Percentiles rank a stretch among this genome's conserved stretches.
These are phyloP conservation scores for Carex scoparia DNA, from an alignment of 176 grass and related monocot species.

Conservation along the genomic window DNA sequence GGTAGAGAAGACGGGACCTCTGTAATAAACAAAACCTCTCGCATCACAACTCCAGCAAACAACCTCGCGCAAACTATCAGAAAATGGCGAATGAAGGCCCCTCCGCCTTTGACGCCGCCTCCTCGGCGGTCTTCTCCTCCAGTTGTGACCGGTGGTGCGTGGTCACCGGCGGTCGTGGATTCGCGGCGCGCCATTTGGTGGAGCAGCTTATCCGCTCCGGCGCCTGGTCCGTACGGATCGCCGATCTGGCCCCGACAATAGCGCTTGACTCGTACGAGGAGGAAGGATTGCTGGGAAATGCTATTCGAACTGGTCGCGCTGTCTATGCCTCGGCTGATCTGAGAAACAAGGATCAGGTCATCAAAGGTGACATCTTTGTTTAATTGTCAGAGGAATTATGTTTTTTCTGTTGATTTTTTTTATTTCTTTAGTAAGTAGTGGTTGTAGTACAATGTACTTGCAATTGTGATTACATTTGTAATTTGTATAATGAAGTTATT, in stretches of 20 bases:
- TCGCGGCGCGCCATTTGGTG: conserved; percentile 74
- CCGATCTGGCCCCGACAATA: conserved; percentile 61
- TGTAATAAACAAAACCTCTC: not conserved
- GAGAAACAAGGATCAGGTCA: conserved; percentile 65
- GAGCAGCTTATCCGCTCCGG: conserved; percentile 66
- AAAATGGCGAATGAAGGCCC: not conserved
- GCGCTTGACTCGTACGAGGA: conserved; percentile 62
- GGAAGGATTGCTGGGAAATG: conserved; percentile 53
- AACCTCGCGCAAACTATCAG: not conserved
- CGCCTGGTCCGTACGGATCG: conserved; percentile 70
- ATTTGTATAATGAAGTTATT: not conserved
- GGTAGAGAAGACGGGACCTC: not conserved
- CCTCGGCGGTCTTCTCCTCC: not conserved
- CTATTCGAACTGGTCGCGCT: conserved; percentile 54
- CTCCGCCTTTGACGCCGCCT: not conserved
- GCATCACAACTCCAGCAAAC: not conserved
- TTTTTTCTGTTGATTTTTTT: not conserved
- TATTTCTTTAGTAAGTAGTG: not conserved
- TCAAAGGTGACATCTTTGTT: conserved; percentile 45
- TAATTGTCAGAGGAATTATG: not conserved
- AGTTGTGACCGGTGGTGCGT: conserved; percentile 51
- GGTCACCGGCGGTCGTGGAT: conserved; percentile 83
- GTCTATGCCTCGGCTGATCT: conserved; percentile 73
- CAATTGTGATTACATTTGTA: not conserved
- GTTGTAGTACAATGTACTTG: not conserved